These are phyloP conservation scores for Phytophthora syringae DNA, from an alignment of 352 stramenopile genomes.

Conservation along the genomic window DNA sequence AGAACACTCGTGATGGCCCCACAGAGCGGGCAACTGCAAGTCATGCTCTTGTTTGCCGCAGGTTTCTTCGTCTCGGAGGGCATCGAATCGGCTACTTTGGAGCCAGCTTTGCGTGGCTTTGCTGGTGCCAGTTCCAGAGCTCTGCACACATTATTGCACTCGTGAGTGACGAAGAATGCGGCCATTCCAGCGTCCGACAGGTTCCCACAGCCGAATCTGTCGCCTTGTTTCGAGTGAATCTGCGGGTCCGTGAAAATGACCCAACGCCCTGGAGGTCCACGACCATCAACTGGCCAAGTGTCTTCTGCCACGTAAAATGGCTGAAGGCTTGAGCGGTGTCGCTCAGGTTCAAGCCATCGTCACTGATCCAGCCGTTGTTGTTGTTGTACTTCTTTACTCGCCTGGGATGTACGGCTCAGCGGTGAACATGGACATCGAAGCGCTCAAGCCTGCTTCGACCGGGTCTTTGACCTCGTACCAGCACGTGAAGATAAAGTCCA, in stretches of 20 bases:
- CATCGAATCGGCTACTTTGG: background rate
- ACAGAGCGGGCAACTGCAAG: constrained; percentile 44
- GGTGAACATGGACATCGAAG: constrained; percentile 38
- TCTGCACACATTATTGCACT: constrained; percentile 42
- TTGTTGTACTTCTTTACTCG: constrained; percentile 61
- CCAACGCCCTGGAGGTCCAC: constrained; percentile 50
- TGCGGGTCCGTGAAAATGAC: constrained; percentile 53
- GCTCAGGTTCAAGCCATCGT: constrained; percentile 10
- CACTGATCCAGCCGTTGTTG: constrained; percentile 45
- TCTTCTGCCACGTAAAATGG: constrained; percentile 50
- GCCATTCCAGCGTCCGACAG: constrained; percentile 33
- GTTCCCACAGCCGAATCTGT: constrained; percentile 39
- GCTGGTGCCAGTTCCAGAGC: constrained; percentile 23
- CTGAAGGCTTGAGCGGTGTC: constrained; percentile 49
- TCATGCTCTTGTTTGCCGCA: constrained; percentile 20
- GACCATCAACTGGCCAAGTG: constrained; percentile 43
- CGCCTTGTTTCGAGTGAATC: constrained; percentile 40
- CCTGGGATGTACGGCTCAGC: constrained; percentile 46
- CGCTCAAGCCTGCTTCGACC: constrained; percentile 1
- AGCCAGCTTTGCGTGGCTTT: background rate
- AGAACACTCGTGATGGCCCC: no score
- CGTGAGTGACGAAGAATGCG: constrained; percentile 44
- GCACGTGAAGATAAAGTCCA: constrained; percentile 56
- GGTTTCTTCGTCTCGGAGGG: no score
- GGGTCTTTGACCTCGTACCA: constrained; percentile 47